A percentile compares a stretch with the other conserved stretches of the same genome.
Evolutionary conservation across 176 grass and related monocot genomes (phyloP).

Genomic region (Eremochloa ophiuroides): DNA sequence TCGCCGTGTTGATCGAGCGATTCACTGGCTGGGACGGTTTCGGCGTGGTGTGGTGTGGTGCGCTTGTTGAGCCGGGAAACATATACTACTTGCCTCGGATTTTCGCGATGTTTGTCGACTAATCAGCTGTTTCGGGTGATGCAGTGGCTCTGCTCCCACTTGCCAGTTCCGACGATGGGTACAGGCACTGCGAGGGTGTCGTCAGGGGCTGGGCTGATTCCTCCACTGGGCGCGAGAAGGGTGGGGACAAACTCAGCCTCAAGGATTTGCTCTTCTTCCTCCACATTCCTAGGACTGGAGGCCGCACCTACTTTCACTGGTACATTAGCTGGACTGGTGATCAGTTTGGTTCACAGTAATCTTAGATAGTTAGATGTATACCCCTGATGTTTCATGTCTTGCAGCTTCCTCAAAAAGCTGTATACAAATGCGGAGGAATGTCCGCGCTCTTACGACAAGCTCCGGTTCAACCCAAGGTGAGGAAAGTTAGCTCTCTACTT

Average conservation of each 20-base stretch:
- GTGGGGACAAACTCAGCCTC: constrained; percentile 57
- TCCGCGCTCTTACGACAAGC: constrained; percentile 82
- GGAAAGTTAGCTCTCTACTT: constrained; percentile 5
- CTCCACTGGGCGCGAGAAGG: constrained; percentile 19
- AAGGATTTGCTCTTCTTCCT: constrained; percentile 95
- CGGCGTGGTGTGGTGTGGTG: background rate
- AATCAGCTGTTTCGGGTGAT: background rate
- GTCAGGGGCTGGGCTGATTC: constrained; percentile 69
- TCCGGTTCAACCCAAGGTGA: constrained; percentile 85
- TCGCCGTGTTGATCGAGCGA: background rate
- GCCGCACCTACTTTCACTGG: constrained; percentile 92
- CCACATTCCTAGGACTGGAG: constrained; percentile 90
- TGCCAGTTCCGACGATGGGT: constrained; percentile 22
- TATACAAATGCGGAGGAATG: constrained; percentile 72
- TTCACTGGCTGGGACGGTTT: background rate
- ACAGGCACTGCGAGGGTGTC: constrained; percentile 53
- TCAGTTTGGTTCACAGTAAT: background rate
- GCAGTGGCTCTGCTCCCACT: constrained; percentile 24
- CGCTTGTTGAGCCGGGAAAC: background rate
- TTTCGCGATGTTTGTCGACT: background rate
- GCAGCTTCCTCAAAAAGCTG: constrained; percentile 86
- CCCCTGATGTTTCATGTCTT: background rate
- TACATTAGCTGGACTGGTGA: background rate
- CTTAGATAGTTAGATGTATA: background rate
- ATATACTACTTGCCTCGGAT: background rate